Evolutionary conservation across 1,284 basidiomycete species (phyloP).

Genomic region (Papiliotrema laurentii): DNA sequence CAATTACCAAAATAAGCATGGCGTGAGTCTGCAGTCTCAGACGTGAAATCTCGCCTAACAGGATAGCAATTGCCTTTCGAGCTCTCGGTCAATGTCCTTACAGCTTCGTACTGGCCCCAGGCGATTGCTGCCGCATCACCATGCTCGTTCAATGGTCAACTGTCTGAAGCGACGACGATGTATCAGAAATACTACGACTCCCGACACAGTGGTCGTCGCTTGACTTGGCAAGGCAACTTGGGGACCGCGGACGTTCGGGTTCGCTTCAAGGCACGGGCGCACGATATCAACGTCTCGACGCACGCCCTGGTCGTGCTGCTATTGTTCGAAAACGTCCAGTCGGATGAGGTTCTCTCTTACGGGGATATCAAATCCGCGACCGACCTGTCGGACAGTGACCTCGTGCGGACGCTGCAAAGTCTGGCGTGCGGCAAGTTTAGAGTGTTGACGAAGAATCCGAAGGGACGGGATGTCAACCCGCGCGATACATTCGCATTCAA

Average conservation of each 20-base stretch:
- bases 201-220: conserved; percentile 79
- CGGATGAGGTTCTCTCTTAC: conserved; percentile 59
- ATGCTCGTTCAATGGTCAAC: conserved; percentile 64
- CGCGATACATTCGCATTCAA: conserved; percentile 90
- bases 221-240: conserved; percentile 91
- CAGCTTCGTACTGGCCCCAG: conserved; percentile 87
- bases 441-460: conserved; percentile 84
- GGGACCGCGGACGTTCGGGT: conserved; percentile 88
- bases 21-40: conserved; percentile 11
- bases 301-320: conserved; percentile 83
- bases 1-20: conserved; percentile 27
- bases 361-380: conserved; percentile 57
- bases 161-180: conserved; percentile 63
- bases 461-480: conserved; percentile 70
- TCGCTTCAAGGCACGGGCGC: conserved; percentile 70
- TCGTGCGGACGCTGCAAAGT: conserved; percentile 89
- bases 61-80: conserved; percentile 70
- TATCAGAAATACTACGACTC: conserved; percentile 90
- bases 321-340: conserved; percentile 71
- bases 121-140: conserved; percentile 53
- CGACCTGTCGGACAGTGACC: conserved; percentile 67
- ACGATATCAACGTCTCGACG: conserved; percentile 92
- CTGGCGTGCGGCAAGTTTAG: conserved; percentile 97
- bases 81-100: conserved; percentile 81
- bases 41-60: conserved; percentile 32